Base-by-base conservation (phyloP, 345 rosid genomes). In the Punica granatum region DNA sequence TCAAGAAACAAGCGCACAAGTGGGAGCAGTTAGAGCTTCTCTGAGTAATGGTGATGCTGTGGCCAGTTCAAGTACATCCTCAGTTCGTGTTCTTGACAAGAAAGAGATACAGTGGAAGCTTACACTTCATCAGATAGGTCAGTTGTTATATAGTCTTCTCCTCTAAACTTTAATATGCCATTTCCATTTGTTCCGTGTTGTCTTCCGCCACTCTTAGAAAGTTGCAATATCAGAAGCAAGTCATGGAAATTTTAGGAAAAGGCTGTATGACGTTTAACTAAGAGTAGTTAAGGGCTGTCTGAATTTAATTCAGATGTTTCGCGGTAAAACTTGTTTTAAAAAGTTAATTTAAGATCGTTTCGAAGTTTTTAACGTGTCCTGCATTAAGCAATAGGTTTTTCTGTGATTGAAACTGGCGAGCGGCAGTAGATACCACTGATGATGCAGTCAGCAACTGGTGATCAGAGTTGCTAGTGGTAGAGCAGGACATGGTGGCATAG, bases 81-180 rank as follows among this genome's bases (percentile, higher is more conserved):
- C 69, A 54, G 34, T 7, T n/a, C 60, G 37, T 5, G 42, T 68
- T 72, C 66, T 82, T 79, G 93, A 89, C 80, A 75, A 85, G 84
- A 91, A 85, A 80, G 86, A 85, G 72, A 86, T 88, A 68, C 85
- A 91, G 60, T 94, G 99, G 99, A 34, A 88, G 88, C 87, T 83
- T 67, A 88, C 92, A 28, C 82, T 94, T 67, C 96, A 91, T 76
- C 99, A 91, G 81, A 94, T 91, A 88, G 99, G 99, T 94, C 58
- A 68, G 89, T 64, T 69, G 28, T 18, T n/a, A 28, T 23, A 48
- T 30, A 36, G 41, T 33, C 68, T 26, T 56, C 26, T 30, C 61
- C 34, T 26, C 33, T 12, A 56, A 26, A 14, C 34, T 56, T 56
- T 26, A 4, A 56, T 1, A n/a, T 30, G 61, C 59, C 59, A 26